These are phyloP conservation scores for Sugiyamaella lignohabitans DNA, from an alignment of 805 yeast species.

Conservation along the genomic window DNA sequence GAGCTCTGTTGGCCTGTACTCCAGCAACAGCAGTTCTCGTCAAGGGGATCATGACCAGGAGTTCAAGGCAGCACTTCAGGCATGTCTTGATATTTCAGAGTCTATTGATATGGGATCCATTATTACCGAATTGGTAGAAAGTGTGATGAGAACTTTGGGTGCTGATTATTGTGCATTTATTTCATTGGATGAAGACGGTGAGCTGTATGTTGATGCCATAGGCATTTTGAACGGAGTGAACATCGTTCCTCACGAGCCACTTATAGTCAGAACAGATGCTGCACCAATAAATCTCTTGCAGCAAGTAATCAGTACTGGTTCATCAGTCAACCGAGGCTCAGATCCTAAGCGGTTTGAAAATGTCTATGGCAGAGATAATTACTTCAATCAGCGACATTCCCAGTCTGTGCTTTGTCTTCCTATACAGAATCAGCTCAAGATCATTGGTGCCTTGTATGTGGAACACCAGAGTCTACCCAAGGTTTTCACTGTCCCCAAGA, in stretches of 20 bases:
- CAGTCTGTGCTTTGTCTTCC: conserved; percentile 41
- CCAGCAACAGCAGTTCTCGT: not conserved
- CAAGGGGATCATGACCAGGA: conserved; percentile 16
- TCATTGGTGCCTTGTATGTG: conserved; percentile 42
- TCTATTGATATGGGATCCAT: conserved; percentile 37
- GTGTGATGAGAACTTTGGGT: conserved; percentile 35
- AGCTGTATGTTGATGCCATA: conserved; percentile 29
- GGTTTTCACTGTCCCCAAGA: conserved; percentile 32
- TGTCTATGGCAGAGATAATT: conserved; percentile 36
- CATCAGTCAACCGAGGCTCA: conserved; percentile 34
- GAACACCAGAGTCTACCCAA: conserved; percentile 31
- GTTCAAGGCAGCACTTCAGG: conserved; percentile 36
- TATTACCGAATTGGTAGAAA: conserved; percentile 35
- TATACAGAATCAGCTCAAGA: conserved; percentile 37
- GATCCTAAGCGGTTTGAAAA: conserved; percentile 33
- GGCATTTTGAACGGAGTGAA: conserved; percentile 25
- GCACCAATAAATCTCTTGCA: conserved; percentile 39
- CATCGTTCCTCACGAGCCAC: conserved; percentile 34
- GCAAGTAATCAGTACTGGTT: conserved; percentile 36
- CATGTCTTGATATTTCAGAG: conserved; percentile 46
- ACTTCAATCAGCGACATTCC: conserved; percentile 34
- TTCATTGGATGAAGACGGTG: conserved; percentile 28
- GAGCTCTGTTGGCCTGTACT: not conserved
- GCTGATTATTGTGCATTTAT: conserved; percentile 34
- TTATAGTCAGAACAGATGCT: conserved; percentile 37